Evolutionary conservation across 805 yeast genomes (phyloP), one percentile per base, ranked within the genome.

Genomic region (Wickerhamiella spandovensis): DNA sequence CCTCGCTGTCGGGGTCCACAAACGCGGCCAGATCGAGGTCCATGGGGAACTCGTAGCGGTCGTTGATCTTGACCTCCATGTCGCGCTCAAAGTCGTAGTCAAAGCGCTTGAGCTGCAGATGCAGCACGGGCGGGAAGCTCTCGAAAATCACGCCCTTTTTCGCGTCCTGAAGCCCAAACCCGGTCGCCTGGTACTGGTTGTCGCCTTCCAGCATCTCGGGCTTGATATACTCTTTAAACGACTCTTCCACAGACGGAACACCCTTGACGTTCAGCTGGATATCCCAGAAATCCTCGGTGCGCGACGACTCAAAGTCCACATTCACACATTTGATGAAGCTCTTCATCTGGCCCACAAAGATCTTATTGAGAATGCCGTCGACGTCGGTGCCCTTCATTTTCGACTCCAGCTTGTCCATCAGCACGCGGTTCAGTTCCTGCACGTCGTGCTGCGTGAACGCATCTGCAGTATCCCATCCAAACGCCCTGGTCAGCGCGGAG

Each of bases 361-460:
- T 75, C 52, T 85, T 82, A 60, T 78, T 84, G 50, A 92, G 66
- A 44, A 79, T 75, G 8, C 82, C 83, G 57, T 82, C 89, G 28
- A 86, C 89, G 0, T 73, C 68, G 0, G 97, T 83, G 5, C 88
- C 89, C 60, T 87, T 87, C 97, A 92, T 88, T 48, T 85, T 84
- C 2, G 79, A 72, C 64, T 92, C 99, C 43, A 92, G 72, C 56
- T 82, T 79, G 65, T 92, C 99, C 97, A 92, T 90, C 61, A 92
- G 73, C 38, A 92, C 88, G 58, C 99, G 80, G 64, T 89, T 88
- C 63, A 92, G 72, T 65, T 92, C 99, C 64, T 92, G 99, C 15
- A 92, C 97, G 64, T 92, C 99, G 67, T 92, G 97, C 67, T 92
- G 99, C 1, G 95, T 85, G 66, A 92, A 92, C 0, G 97, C 95